Evolutionary conservation across 2,329 filamentous ascomycete genomes (phyloP).

Genomic region (Nannizziopsis arthrosporioides): DNA sequence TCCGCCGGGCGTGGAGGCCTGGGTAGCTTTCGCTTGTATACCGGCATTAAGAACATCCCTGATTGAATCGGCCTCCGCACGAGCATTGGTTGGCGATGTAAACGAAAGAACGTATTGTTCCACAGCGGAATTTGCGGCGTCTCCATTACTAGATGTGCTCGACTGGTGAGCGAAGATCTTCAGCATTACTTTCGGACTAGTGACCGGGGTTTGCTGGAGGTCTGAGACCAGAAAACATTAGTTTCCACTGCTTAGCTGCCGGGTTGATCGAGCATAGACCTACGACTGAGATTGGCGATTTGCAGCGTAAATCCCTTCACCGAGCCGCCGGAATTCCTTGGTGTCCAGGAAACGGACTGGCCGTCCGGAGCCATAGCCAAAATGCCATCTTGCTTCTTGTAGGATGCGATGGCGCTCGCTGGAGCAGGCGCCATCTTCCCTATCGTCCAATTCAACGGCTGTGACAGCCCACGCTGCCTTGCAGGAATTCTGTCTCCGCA

Average conservation of each 20-base stretch:
- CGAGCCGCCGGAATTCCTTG: conserved; percentile 44
- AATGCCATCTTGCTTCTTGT: conserved; percentile 93
- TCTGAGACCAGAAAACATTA: conserved; percentile 41
- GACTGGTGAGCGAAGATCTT: conserved; percentile 71
- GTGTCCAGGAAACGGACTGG: conserved; percentile 69
- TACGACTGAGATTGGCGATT: conserved; percentile 72
- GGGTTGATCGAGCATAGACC: conserved; percentile 22
- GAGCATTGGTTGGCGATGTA: conserved; percentile 62
- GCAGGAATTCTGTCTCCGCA: not conserved
- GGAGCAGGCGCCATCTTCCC: conserved; percentile 20
- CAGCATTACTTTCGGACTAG: conserved; percentile 80
- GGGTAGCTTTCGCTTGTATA: conserved; percentile 53
- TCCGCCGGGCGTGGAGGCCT: conserved; percentile 28
- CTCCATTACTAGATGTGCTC: conserved; percentile 37
- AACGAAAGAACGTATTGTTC: conserved; percentile 79
- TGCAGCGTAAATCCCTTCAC: conserved; percentile 56
- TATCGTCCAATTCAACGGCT: not conserved
- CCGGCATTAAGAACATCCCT: conserved; percentile 69
- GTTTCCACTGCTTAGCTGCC: not conserved
- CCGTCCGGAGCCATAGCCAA: conserved; percentile 64
- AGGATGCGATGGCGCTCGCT: conserved; percentile 44
- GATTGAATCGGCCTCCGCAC: conserved; percentile 71
- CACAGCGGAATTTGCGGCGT: conserved; percentile 30
- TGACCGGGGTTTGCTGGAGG: conserved; percentile 86
- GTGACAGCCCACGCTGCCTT: conserved; percentile 4